Percentiles rank a stretch among this genome's conserved stretches.
Evolutionary conservation across 768 basidiomycete species (phyloP).

Genomic region (Lepiota venenata): DNA sequence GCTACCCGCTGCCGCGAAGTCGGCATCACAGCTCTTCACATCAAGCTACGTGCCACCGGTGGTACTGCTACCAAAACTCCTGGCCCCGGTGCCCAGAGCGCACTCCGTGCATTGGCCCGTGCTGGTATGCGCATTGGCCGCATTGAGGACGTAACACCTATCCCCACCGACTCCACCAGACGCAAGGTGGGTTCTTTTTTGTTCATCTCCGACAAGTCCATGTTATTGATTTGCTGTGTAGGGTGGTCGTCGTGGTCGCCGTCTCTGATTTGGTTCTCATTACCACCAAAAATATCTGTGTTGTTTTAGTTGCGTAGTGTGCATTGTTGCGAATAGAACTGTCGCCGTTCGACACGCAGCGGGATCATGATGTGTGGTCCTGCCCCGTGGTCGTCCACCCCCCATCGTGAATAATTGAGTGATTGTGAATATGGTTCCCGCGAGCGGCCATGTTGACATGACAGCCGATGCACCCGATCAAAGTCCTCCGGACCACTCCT

Average conservation of each 20-base stretch:
- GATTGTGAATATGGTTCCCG: not conserved
- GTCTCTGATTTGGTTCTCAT: constrained; percentile 53
- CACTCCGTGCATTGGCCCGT: constrained; percentile 96
- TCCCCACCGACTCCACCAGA: constrained; percentile 95
- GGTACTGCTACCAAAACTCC: constrained; percentile 99
- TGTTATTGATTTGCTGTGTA: constrained; percentile 24
- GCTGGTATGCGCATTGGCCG: constrained; percentile 97
- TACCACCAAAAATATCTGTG: constrained; percentile 15
- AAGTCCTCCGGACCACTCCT: too few relatives aligned
- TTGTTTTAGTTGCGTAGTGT: constrained; percentile 21
- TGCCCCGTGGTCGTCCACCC: constrained; percentile 77
- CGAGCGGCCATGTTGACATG: too few relatives aligned
- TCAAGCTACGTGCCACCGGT: constrained; percentile 98
- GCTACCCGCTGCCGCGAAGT: constrained; percentile 97
- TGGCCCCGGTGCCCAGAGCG: constrained; percentile 97
- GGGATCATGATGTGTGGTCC: constrained; percentile 42
- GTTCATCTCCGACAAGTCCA: not conserved
- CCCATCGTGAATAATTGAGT: constrained; percentile 29
- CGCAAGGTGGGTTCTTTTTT: constrained; percentile 68
- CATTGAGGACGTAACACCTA: constrained; percentile 97
- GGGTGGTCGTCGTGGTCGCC: constrained; percentile 99
- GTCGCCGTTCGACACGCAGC: constrained; percentile 91
- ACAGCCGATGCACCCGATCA: too few relatives aligned
- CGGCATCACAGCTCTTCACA: constrained; percentile 96
- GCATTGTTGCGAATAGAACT: constrained; percentile 42